These are phyloP conservation scores for Verbascum thapsus DNA, from an alignment of 257 asterid species.

Conservation along the genomic window DNA sequence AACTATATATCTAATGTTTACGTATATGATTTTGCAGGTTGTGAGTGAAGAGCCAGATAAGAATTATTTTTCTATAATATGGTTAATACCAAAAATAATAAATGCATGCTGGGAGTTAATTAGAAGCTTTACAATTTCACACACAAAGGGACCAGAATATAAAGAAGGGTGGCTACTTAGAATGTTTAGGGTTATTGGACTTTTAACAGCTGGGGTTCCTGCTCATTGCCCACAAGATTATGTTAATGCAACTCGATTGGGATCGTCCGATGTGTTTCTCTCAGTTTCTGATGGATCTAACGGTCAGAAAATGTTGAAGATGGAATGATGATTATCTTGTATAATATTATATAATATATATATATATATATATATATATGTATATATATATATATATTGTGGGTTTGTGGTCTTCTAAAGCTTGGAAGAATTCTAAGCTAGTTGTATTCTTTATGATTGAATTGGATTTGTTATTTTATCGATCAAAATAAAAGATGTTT, in stretches of 20 bases:
- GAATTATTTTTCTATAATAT: slow-evolving; percentile 45
- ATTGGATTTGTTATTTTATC: too few relatives aligned
- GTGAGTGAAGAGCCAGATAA: slow-evolving; percentile 54
- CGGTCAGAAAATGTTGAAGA: slow-evolving; percentile 1
- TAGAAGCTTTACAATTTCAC: slow-evolving; percentile 41
- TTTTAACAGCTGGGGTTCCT: slow-evolving; percentile 43
- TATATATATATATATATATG: too few relatives aligned
- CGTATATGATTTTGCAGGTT: slow-evolving; percentile 25
- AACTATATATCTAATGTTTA: not conserved
- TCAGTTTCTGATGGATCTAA: not conserved
- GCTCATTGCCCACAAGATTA: slow-evolving; percentile 52
- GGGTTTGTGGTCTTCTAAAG: too few relatives aligned
- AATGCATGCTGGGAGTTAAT: slow-evolving; percentile 49
- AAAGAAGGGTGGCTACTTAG: slow-evolving; percentile 43
- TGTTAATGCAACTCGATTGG: slow-evolving; percentile 46
- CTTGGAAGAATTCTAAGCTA: too few relatives aligned
- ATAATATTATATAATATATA: too few relatives aligned
- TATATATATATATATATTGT: too few relatives aligned
- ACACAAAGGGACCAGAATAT: slow-evolving; percentile 36
- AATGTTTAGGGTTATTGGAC: slow-evolving; percentile 35
- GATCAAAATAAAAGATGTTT: too few relatives aligned
- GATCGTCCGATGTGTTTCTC: slow-evolving; percentile 27
- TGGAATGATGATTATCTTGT: too few relatives aligned
- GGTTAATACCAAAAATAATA: slow-evolving; percentile 35
- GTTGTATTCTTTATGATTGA: too few relatives aligned